Percentiles rank a stretch among this genome's conserved stretches.
These are phyloP conservation scores for Phanerochaete sordida DNA, from an alignment of 768 basidiomycete genomes.

Conservation along the genomic window DNA sequence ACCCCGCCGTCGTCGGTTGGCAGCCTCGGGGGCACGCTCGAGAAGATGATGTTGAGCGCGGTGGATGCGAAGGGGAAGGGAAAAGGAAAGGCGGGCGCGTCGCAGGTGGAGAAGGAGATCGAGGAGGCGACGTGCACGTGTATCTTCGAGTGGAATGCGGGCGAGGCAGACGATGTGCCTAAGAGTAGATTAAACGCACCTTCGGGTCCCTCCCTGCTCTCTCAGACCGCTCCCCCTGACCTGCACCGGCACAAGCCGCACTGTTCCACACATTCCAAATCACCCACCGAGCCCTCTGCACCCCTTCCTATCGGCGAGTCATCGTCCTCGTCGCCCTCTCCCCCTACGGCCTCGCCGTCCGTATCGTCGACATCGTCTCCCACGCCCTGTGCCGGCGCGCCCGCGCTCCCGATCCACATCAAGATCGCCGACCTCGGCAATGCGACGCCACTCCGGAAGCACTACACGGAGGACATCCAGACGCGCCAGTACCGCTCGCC, in stretches of 20 bases:
- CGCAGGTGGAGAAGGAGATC: conserved; percentile 5
- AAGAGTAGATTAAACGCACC: conserved; percentile 14
- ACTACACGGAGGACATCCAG: conserved; percentile 94
- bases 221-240: conserved; percentile 32
- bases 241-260: conserved; percentile 16
- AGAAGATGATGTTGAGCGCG: conserved; percentile 13
- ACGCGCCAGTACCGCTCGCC: conserved; percentile 94
- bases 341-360: conserved; percentile 9
- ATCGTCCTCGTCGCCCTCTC: conserved; percentile 1
- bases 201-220: conserved; percentile 31
- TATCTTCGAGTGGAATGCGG: conserved; percentile 1
- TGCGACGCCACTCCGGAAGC: conserved; percentile 85
- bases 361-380: conserved; percentile 10
- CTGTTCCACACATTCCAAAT: conserved; percentile 5
- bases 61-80: background rate
- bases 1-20: conserved; percentile 29
- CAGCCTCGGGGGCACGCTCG: conserved; percentile 21
- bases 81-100: too few relatives aligned
- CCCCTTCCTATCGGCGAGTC: background rate
- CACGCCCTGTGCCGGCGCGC: background rate
- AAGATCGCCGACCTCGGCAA: conserved; percentile 96
- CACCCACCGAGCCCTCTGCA: background rate
- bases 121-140: conserved; percentile 14
- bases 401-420: conserved; percentile 58
- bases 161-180: background rate